These are phyloP conservation scores for Chlorella sorokiniana DNA, from an alignment of 139 green algal genomes.

Conservation along the genomic window DNA sequence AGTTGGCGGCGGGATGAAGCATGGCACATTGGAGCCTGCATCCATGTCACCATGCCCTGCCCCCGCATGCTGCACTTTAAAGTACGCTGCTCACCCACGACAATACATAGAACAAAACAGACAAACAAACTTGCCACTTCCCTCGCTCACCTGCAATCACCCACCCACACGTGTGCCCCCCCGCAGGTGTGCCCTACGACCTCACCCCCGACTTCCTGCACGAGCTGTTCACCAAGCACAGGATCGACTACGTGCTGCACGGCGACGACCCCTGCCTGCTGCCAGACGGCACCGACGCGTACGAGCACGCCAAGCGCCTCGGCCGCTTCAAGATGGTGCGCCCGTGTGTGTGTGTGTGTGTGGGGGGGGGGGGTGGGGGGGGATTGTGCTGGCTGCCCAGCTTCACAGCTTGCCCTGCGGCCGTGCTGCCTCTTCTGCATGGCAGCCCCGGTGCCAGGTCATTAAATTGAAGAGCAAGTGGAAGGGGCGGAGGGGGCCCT, in stretches of 20 bases:
- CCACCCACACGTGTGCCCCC: neutral
- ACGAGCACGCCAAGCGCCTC: slow-evolving; percentile 90
- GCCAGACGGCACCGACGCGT: slow-evolving; percentile 97
- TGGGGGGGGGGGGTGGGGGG: neutral
- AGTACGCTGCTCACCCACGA: too few species aligned
- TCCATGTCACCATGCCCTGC: too few species aligned
- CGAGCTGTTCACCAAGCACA: slow-evolving; percentile 90
- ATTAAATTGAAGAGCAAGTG: too few species aligned
- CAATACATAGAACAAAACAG: too few species aligned
- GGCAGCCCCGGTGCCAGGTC: too few species aligned
- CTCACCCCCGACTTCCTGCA: slow-evolving; percentile 92
- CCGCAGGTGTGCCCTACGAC: slow-evolving; percentile 91
- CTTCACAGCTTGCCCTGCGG: too few species aligned
- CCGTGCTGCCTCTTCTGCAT: too few species aligned
- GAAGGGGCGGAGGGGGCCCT: too few species aligned
- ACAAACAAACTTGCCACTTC: neutral
- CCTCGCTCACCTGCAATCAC: neutral
- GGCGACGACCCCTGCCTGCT: slow-evolving; percentile 98
- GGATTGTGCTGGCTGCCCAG: neutral
- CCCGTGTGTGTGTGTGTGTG: neutral
- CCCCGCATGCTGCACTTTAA: too few species aligned
- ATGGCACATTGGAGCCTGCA: too few species aligned
- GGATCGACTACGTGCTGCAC: slow-evolving; percentile 99
- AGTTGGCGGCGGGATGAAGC: too few species aligned
- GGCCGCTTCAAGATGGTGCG: slow-evolving; percentile 84